phyloP scores from a whole-genome alignment of 805 yeast genomes.

The Teunomyces panamensis region DNA sequence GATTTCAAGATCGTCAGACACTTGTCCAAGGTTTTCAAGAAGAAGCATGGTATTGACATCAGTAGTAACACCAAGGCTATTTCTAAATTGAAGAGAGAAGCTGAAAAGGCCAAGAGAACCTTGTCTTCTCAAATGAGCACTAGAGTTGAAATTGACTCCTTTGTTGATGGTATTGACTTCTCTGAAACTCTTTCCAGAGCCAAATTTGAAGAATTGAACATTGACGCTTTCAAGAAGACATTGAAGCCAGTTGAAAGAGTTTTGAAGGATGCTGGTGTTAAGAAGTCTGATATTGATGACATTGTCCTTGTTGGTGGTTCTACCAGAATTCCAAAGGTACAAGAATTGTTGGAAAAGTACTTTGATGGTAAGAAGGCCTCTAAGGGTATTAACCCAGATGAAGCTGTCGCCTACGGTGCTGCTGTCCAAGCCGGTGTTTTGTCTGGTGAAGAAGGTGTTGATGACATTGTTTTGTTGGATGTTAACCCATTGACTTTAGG shows the following conservation, averaged over 20 bases:
- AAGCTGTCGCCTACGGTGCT: slow-evolving; percentile 62
- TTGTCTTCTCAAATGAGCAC: slow-evolving; percentile 44
- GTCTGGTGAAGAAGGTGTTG: slow-evolving; percentile 94
- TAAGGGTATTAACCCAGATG: slow-evolving; percentile 49
- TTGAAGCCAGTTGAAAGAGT: slow-evolving; percentile 48
- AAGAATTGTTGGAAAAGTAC: slow-evolving; percentile 44
- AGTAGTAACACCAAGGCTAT: slow-evolving; percentile 41
- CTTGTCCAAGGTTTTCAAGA: slow-evolving; percentile 42
- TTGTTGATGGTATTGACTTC: slow-evolving; percentile 48
- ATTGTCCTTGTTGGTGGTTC: slow-evolving; percentile 50
- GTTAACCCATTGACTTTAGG: slow-evolving; percentile 98
- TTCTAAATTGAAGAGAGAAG: slow-evolving; percentile 46
- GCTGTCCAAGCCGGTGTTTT: slow-evolving; percentile 99
- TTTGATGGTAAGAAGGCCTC: slow-evolving; percentile 47
- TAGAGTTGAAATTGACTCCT: slow-evolving; percentile 45
- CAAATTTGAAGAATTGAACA: slow-evolving; percentile 47
- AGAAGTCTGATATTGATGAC: slow-evolving; percentile 45
- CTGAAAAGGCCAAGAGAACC: slow-evolving; percentile 50
- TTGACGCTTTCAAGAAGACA: slow-evolving; percentile 43
- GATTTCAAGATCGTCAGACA: slow-evolving; percentile 44
- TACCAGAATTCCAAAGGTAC: slow-evolving; percentile 50
- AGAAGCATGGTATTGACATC: slow-evolving; percentile 44
- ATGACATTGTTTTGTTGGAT: slow-evolving; percentile 92
- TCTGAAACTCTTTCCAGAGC: slow-evolving; percentile 47
- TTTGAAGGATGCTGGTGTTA: slow-evolving; percentile 43